Base-by-base conservation (phyloP, 768 basidiomycete species). In the Gloeophyllum trabeum region DNA sequence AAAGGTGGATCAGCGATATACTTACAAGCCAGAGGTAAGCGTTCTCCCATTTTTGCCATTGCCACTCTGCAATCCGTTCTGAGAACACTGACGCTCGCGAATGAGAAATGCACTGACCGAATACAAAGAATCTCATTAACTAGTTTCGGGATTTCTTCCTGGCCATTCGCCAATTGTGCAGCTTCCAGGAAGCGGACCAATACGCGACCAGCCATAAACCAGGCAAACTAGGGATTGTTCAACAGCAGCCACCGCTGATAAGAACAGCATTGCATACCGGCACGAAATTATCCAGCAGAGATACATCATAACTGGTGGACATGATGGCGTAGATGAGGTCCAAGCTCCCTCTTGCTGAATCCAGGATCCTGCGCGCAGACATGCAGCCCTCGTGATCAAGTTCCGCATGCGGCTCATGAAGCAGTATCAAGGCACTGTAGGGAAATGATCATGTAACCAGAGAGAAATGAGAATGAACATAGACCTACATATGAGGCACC, bases 351-450 rank as follows among this genome's bases (percentile, higher is more conserved):
- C 84, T 71, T 2, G 82, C 73, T 20, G 83, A 75, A 1, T 70
- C 71, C 5, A 86, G 61, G 23, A 86, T 77, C 51, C 75, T 81
- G 49, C 76, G 66, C 12, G 82, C 78, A 32, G 81, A 85, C 32
- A 76, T 66, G 49, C 83, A 87, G 25, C 73, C 73, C 14, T 67
- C 66, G 36, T 59, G 62, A 20, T 66, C 64, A 37, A 81, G 64
- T 45, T 75, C 71, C 14, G 83, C 81, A 51, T 85, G 82, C 3
- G 82, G 81, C 48, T 88, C 85, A 50, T 87, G 85, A 32, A 88
- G 60, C 16, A 85, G 63, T 40, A 88, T 79, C 12, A 63, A 73
- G 4, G 80, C 73, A 10, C 85, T 88, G 48, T 36, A 24, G 2
- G 12, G 3, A 20, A 35, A 39, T 25, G 14, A 22, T 5, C 10